Base-by-base conservation (phyloP, 306 rosid genomes). In the Pterocarpus macrocarpus region DNA sequence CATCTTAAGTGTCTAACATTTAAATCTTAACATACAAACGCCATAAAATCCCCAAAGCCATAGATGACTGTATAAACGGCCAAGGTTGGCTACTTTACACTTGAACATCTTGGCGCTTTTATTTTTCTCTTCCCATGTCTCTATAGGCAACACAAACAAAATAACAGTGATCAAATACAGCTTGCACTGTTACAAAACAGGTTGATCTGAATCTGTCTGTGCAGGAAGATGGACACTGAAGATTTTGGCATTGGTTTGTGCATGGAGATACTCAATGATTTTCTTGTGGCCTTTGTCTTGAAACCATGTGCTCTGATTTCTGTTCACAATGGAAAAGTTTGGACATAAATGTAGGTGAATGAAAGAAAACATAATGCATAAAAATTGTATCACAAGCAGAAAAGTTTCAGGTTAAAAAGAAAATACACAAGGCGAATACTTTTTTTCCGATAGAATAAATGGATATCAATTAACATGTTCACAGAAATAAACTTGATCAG, bases 291-390 rank as follows among this genome's bases (percentile, higher is more conserved):
- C 83, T 87, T 81, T 10, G 64, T 76, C 79, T 85, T 38, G 97
- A 92, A 83, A 89, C 88, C 97, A 95, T 92, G 88, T 95, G 85
- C 86, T 90, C 95, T 22, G 88, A 76, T 79, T 84, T 91, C 98
- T 94, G 92, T 49, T 39, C 64, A 80, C 63, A 78, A 65, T 5
- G 35, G n/a, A 36, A 22, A 67, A 63, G 64, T 33, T 16, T 36
- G 76, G 32, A 65, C 61, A 71, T 58, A 61, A 69, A 61, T 39
- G 30, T 15, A 16, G 53, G 8, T n/a, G 2, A 43, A 80, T 10
- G 38, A 69, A 61, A 16, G 13, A 58, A 61, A 35, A 64, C 28
- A 57, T 44, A 22, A 22, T 22, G 28, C 28, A 38, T 22, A 52
- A 36, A 41, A 68, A 16, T 17, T 15, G 41, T 12, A 77, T 34